Base-by-base conservation (phyloP, 106 monocot species). In the Agapanthus africanus region DNA sequence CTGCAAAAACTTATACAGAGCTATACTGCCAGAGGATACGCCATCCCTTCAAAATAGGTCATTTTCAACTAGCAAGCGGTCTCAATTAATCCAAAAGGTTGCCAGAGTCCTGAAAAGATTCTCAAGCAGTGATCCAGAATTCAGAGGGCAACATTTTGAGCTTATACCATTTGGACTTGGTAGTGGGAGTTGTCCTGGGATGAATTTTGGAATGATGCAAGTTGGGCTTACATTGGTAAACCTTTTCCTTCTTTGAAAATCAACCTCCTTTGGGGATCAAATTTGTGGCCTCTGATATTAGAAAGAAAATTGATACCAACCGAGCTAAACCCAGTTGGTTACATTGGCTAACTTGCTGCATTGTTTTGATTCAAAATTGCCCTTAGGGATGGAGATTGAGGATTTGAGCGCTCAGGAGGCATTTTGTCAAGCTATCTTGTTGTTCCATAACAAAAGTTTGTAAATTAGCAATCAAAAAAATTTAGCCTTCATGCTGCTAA, bases 331-430 rank as follows among this genome's bases (percentile, higher is more conserved):
- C n/a, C n/a, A n/a, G n/a, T n/a, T n/a, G n/a, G n/a, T n/a, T n/a
- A 19, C 37, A n/a, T 57, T 80, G 40, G 74, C 79, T 3, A 75
- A 76, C 35, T 62, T 83, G 1, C 62, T 83, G n/a, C 35, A 72
- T 19, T 34, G 49, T 30, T 83, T 83, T 37, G 41, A 72, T 11
- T 83, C 79, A 75, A n/a, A 57, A 7, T 9, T 71, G 1, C 78
- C 78, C 2, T 7, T 3, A 16, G 73, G 73, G 19, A 51, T 71
- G 70, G 52, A 31, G 41, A 23, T 10, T 22, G 52, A 46, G 25
- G 83, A 67, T 40, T 26, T 83, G 42, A 72, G 76, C 19, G 33
- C 76, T 52, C 66, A 39, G 4, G 83, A 76, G 60, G 68, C 25
- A 11, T 10, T 37, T 56, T n/a, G n/a, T n/a, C 65, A 70, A 14